phyloP scores from a whole-genome alignment of 2,329 filamentous ascomycete genomes.

The Paraphoma sp. region DNA sequence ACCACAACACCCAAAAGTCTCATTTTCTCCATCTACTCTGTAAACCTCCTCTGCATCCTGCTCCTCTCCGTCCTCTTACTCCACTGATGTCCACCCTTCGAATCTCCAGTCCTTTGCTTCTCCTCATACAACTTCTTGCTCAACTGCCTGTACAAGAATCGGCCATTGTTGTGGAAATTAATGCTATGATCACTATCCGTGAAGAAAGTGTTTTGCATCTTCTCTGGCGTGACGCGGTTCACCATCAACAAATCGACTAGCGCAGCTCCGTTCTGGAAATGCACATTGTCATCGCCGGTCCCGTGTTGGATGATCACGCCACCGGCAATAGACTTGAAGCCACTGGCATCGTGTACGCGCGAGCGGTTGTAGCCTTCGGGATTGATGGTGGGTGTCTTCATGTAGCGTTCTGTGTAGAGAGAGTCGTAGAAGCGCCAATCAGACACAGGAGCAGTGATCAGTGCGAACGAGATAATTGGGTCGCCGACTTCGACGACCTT shows the following conservation, averaged over 20 bases:
- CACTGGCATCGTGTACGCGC: constrained; percentile 63
- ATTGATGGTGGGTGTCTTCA: constrained; percentile 68
- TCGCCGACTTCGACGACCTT: constrained; percentile 71
- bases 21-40: not conserved
- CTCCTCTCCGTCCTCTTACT: constrained; percentile 43
- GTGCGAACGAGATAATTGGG: constrained; percentile 66
- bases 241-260: constrained; percentile 68
- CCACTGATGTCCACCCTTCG: constrained; percentile 55
- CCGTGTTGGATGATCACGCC: constrained; percentile 70
- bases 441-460: constrained; percentile 70
- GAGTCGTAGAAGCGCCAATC: constrained; percentile 76
- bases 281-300: constrained; percentile 74
- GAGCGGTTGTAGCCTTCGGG: constrained; percentile 66
- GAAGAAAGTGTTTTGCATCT: constrained; percentile 69
- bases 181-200: constrained; percentile 71
- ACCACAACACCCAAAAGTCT: not conserved
- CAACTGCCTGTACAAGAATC: constrained; percentile 68
- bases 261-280: constrained; percentile 71
- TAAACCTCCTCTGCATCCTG: not conserved
- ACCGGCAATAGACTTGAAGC: constrained; percentile 69
- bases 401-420: constrained; percentile 76
- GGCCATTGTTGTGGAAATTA: constrained; percentile 61
- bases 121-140: constrained; percentile 67
- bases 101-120: constrained; percentile 57
- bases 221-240: constrained; percentile 63